Evolutionary conservation across 2,329 filamentous ascomycete genomes (phyloP).

Genomic region (Monascus ruber): DNA sequence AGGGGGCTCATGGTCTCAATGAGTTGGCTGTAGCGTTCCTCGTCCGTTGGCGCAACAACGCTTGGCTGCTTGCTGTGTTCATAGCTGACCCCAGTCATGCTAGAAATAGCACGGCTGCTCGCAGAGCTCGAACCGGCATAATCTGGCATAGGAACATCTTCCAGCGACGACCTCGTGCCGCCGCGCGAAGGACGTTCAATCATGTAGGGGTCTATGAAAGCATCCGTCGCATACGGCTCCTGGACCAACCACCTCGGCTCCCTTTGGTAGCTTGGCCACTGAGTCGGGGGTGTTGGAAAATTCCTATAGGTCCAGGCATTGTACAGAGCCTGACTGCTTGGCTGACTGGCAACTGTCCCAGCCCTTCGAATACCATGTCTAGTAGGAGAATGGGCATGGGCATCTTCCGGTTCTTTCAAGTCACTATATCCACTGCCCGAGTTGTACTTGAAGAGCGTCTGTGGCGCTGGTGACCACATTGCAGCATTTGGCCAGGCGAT

Average conservation of each 20-base stretch:
- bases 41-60: slow-evolving; percentile 19
- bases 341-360: slow-evolving; percentile 10
- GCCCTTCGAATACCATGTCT: slow-evolving; percentile 17
- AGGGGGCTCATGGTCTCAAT: slow-evolving; percentile 27
- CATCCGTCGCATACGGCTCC: slow-evolving; percentile 25
- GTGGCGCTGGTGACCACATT: slow-evolving; percentile 50
- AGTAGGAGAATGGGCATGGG: slow-evolving; percentile 53
- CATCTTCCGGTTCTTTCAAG: slow-evolving; percentile 39
- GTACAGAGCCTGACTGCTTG: slow-evolving; percentile 10
- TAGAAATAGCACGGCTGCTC: slow-evolving; percentile 30
- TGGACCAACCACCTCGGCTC: slow-evolving; percentile 19
- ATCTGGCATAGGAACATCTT: slow-evolving; percentile 41
- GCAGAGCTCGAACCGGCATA: slow-evolving; percentile 30
- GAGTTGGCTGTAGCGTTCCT: slow-evolving; percentile 27
- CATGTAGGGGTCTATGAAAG: slow-evolving; percentile 30
- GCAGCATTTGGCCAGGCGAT: slow-evolving; percentile 70
- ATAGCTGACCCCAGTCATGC: slow-evolving; percentile 30
- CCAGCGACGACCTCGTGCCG: slow-evolving; percentile 25
- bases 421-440: slow-evolving; percentile 16
- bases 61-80: slow-evolving; percentile 32
- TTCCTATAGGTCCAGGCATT: slow-evolving; percentile 19
- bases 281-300: slow-evolving; percentile 18
- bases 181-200: slow-evolving; percentile 16
- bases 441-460: slow-evolving; percentile 26
- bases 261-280: slow-evolving; percentile 12